Evolutionary conservation across 305 asterid genomes (phyloP).

Genomic region (Fraxinus xanthoxyloides): DNA sequence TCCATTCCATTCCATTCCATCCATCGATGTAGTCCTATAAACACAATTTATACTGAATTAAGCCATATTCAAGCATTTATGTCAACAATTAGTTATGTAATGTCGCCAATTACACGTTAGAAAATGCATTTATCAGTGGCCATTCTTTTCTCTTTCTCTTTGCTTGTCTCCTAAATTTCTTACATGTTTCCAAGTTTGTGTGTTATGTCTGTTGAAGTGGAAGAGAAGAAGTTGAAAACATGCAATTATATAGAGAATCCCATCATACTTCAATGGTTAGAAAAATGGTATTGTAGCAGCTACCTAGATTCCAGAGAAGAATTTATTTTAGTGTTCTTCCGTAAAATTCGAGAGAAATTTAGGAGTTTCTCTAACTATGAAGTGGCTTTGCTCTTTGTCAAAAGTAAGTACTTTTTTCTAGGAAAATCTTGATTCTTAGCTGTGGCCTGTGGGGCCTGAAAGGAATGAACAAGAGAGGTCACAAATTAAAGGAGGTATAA

Average conservation of each 20-base stretch:
- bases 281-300: not conserved
- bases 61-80: too few relatives aligned
- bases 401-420: conserved; percentile 5
- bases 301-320: not conserved
- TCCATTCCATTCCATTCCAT: too few relatives aligned
- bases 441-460: not conserved
- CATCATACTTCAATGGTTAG: not conserved
- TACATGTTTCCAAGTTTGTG: too few relatives aligned
- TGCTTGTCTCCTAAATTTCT: not conserved
- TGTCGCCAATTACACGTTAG: too few relatives aligned
- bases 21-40: too few relatives aligned
- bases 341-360: conserved; percentile 19
- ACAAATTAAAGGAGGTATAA: not conserved
- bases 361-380: not conserved
- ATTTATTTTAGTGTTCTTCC: not conserved
- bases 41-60: too few relatives aligned
- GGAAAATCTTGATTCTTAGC: not conserved
- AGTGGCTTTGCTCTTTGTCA: not conserved
- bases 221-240: not conserved
- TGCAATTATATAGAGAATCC: not conserved
- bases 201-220: not conserved
- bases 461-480: not conserved
- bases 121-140: not conserved
- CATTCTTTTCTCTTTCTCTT: conserved; percentile 4
- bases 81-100: too few relatives aligned